phyloP scores from a whole-genome alignment of 805 yeast genomes.

The Candida arabinofermentans region DNA sequence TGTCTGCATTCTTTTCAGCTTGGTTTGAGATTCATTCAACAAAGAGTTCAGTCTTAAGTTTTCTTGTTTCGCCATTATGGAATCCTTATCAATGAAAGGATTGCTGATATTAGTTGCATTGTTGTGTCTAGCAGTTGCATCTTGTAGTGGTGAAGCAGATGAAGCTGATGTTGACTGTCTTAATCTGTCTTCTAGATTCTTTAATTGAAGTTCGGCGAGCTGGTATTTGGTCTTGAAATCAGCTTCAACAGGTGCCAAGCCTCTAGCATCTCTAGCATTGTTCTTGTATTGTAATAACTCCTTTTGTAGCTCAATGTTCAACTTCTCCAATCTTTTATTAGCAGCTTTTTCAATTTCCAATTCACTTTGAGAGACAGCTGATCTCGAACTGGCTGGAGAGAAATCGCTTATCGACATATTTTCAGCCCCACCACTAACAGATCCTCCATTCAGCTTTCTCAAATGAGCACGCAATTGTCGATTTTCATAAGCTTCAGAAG shows the following conservation, averaged over 20 bases:
- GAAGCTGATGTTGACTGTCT: conserved; percentile 10
- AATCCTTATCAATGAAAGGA: conserved; percentile 19
- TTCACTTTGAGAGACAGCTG: conserved; percentile 9
- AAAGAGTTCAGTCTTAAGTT: conserved; percentile 32
- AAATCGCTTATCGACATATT: neutral
- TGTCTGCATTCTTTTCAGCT: conserved; percentile 27
- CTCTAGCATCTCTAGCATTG: conserved; percentile 29
- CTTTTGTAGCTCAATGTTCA: conserved; percentile 32
- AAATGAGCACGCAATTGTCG: conserved; percentile 44
- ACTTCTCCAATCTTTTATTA: conserved; percentile 28
- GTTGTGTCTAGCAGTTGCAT: conserved; percentile 13
- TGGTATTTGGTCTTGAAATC: conserved; percentile 44
- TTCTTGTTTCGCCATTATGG: conserved; percentile 28
- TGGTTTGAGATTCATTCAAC: conserved; percentile 33
- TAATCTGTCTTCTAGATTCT: conserved; percentile 35
- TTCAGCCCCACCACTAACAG: neutral
- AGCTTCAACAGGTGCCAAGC: conserved; percentile 31
- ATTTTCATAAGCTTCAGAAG: conserved; percentile 59
- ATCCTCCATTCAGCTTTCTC: conserved; percentile 28
- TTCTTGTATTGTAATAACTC: conserved; percentile 32
- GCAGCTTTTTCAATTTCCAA: conserved; percentile 27
- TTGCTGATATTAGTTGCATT: conserved; percentile 13
- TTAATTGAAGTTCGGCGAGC: conserved; percentile 41
- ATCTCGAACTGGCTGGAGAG: conserved; percentile 1
- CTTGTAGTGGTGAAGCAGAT: conserved; percentile 28